These are phyloP conservation scores for Trypanosoma caninum DNA, from an alignment of 208 protist species.

Conservation along the genomic window DNA sequence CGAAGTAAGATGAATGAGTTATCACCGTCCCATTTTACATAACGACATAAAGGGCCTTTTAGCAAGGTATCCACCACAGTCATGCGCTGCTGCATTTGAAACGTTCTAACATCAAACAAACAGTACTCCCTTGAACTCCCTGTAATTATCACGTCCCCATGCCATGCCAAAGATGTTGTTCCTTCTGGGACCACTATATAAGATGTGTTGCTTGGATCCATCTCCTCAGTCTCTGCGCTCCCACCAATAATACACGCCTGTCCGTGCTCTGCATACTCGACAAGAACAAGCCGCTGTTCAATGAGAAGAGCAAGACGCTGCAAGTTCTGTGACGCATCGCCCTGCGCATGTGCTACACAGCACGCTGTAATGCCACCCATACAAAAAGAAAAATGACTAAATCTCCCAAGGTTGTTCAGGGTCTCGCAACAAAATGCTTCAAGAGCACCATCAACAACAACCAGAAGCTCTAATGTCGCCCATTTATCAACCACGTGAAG, in stretches of 20 bases:
- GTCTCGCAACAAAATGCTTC: conserved; percentile 1
- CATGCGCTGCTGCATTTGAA: neutral
- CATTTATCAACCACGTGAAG: conserved; percentile 5
- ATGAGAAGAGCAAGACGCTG: conserved; percentile 9
- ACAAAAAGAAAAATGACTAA: conserved; percentile 1
- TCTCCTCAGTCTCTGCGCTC: neutral
- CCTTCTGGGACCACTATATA: conserved; percentile 2
- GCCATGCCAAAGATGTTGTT: conserved; percentile 14
- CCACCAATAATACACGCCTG: neutral
- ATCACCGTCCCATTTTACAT: neutral
- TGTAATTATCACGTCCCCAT: conserved; percentile 14
- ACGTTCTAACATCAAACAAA: conserved; percentile 11
- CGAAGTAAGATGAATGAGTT: conserved; percentile 4
- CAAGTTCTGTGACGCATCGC: neutral
- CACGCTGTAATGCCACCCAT: neutral
- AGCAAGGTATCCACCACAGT: neutral
- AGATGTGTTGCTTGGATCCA: neutral
- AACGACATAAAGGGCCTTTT: conserved; percentile 3
- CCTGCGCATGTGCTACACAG: conserved; percentile 8
- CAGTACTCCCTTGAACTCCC: conserved; percentile 9
- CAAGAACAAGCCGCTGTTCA: neutral
- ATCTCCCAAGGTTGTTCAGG: conserved; percentile 1
- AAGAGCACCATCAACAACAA: conserved; percentile 8
- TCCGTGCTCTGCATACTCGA: conserved; percentile 7
- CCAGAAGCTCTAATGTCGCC: conserved; percentile 1